Base-by-base conservation (phyloP, 2,329 filamentous ascomycete species). In the Nothophaeocryptopus gaeumannii region DNA sequence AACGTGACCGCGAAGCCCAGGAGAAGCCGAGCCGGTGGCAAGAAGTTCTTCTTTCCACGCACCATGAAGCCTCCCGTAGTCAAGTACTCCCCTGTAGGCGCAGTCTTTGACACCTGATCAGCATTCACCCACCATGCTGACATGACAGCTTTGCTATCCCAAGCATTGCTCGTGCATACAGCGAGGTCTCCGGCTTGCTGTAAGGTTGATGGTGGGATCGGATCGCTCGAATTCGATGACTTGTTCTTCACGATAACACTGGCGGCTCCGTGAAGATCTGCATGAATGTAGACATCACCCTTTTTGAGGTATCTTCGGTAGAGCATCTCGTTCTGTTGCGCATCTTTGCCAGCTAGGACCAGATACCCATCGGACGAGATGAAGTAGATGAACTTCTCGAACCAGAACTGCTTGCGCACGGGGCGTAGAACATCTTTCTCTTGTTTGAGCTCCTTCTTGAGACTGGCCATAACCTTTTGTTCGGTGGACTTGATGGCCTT, bases 61-160 rank as follows among this genome's bases (percentile, higher is more conserved):
- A 96, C 78, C 69, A 85, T 82, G 67, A 99, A 96, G 55, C 82
- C 82, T 13, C 92, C 93, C 0, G 81, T 77, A 0, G 84, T 80
- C 5, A 99, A 71, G 60, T 88, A 92, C 58, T 95, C 91, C 16
- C 92, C 92, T 0, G 81, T 83, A 1, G 84, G 78, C 0, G 86
- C 85, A 31, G 83, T 88, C 71, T 97, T 97, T 8, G 88, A 89
- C 0, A 99, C 89, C 67, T 97, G 91, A 46, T 92, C 85, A 2
- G 88, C 86, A 54, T 85, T 84, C 0, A 95, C 92, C 93, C 93
- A 99, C 86, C 89, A 99, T 8, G 92, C 91, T 13, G 88, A 86
- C 88, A 97, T 95, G 12, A 89, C 83, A 8, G 92, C 92, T 69
- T 99, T 99, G 1, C 88, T 92, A 53, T 97, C 93, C 93, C 93